These are phyloP conservation scores for Setaria viridis DNA, from an alignment of 202 grass and related monocot genomes.

Conservation along the genomic window DNA sequence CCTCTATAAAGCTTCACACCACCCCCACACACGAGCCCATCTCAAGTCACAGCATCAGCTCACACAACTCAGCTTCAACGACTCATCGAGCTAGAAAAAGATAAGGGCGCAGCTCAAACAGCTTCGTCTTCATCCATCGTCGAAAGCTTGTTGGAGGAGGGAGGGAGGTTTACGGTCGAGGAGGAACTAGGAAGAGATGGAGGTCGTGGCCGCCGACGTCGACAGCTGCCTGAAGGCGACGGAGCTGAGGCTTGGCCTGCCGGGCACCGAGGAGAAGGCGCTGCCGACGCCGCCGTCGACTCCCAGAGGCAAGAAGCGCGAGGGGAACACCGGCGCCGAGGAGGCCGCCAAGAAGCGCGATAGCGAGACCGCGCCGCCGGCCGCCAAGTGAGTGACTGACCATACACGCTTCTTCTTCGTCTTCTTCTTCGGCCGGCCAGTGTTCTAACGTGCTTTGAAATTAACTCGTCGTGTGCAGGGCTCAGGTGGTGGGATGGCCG, in stretches of 20 bases:
- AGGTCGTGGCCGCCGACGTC: slow-evolving; percentile 6
- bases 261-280: slow-evolving; percentile 61
- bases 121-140: slow-evolving; percentile 22
- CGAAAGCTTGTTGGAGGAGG: background rate
- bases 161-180: too few relatives aligned
- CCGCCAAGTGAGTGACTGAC: slow-evolving; percentile 40
- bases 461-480: slow-evolving; percentile 42
- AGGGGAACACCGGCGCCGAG: background rate
- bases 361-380: slow-evolving; percentile 36
- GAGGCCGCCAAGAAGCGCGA: slow-evolving; percentile 42
- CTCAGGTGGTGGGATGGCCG: slow-evolving; percentile 93
- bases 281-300: slow-evolving; percentile 27
- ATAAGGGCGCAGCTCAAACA: too few relatives aligned
- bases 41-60: background rate
- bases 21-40: background rate
- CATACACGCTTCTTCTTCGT: background rate
- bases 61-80: background rate
- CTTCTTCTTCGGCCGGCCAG: background rate
- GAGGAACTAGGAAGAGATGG: too few relatives aligned
- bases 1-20: slow-evolving; percentile 57
- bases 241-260: slow-evolving; percentile 95
- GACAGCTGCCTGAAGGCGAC: slow-evolving; percentile 67
- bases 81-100: background rate
- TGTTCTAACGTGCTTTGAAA: slow-evolving; percentile 17
- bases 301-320: slow-evolving; percentile 58